Percentiles rank a stretch among this genome's conserved stretches.
Evolutionary conservation across 208 protist genomes (phyloP).

Genomic region (Acanthamoeba healyi): DNA sequence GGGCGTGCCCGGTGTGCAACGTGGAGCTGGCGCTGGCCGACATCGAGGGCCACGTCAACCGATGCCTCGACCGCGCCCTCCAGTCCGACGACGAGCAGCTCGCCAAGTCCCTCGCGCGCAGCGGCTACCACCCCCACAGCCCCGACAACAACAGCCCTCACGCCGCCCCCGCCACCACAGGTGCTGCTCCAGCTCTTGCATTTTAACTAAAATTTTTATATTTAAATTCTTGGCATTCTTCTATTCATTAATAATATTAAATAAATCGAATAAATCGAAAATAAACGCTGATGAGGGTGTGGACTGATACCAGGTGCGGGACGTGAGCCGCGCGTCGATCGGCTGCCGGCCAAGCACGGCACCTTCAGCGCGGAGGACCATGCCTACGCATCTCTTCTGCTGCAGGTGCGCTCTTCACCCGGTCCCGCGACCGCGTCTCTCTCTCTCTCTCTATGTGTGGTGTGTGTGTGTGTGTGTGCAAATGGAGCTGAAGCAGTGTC

Average conservation of each 20-base stretch:
- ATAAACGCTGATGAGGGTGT: too few relatives aligned
- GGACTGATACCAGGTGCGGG: background rate
- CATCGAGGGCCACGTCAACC: constrained; percentile 43
- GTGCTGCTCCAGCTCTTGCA: background rate
- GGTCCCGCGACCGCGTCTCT: too few relatives aligned
- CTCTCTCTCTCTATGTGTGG: too few relatives aligned
- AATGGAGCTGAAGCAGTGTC: background rate
- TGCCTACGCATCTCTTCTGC: background rate
- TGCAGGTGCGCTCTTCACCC: background rate
- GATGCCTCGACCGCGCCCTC: constrained; percentile 10
- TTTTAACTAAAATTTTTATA: background rate
- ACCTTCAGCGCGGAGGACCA: background rate
- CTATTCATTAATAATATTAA: background rate
- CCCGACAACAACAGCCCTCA: background rate
- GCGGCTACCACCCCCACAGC: background rate
- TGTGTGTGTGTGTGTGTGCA: too few relatives aligned
- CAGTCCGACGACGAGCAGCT: background rate
- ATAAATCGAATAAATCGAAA: too few relatives aligned
- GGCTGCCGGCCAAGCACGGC: background rate
- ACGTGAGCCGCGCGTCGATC: background rate
- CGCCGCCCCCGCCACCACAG: background rate
- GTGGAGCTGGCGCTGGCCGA: background rate
- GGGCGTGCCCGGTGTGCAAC: constrained; percentile 28
- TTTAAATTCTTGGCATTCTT: background rate
- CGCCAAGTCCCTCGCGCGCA: background rate